A percentile compares a stretch with the other conserved stretches of the same genome.
Conservation (phyloP, 768 basidiomycete genomes). For the Boletus pseudo-olivaceus region DNA sequence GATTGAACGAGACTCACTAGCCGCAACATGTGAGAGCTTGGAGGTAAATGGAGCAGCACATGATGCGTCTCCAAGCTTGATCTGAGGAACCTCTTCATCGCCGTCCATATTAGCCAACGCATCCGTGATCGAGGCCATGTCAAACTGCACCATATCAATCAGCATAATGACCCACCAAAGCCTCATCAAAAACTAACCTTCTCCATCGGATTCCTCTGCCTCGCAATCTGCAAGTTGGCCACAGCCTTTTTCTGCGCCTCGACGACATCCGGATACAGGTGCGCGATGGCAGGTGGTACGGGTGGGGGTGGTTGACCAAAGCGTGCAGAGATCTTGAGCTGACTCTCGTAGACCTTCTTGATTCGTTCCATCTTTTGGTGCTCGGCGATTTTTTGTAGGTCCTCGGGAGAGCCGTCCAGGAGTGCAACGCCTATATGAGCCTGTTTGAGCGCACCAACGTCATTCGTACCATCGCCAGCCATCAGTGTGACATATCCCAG, state of each 20-base stretch:
- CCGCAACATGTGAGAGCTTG: slow-evolving; percentile 94
- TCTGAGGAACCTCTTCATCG: slow-evolving; percentile 93
- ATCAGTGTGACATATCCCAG: slow-evolving; percentile 93
- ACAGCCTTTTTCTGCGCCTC: slow-evolving; percentile 82
- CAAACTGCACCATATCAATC: slow-evolving; percentile 51
- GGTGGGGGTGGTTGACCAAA: slow-evolving; percentile 95
- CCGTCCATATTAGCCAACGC: slow-evolving; percentile 91
- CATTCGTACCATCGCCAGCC: slow-evolving; percentile 99
- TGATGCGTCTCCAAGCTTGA: slow-evolving; percentile 98
- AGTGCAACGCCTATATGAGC: slow-evolving; percentile 96
- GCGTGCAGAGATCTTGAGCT: slow-evolving; percentile 81
- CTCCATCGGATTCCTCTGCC: slow-evolving; percentile 85
- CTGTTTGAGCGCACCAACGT: slow-evolving; percentile 97
- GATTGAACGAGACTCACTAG: slow-evolving; percentile 57
- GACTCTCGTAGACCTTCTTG: slow-evolving; percentile 97
- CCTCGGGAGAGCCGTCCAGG: slow-evolving; percentile 87
- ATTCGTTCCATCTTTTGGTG: slow-evolving; percentile 84
- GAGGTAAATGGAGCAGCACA: slow-evolving; percentile 99
- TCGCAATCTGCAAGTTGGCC: slow-evolving; percentile 57
- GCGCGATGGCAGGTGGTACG: slow-evolving; percentile 83
- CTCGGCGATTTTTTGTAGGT: slow-evolving; percentile 91
- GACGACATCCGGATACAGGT: slow-evolving; percentile 86
- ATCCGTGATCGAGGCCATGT: slow-evolving; percentile 73
- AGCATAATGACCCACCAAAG: background rate
- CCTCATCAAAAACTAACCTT: slow-evolving; percentile 50